phyloP scores from a whole-genome alignment of 208 protist species.

The Sergeia podlipaevii region DNA sequence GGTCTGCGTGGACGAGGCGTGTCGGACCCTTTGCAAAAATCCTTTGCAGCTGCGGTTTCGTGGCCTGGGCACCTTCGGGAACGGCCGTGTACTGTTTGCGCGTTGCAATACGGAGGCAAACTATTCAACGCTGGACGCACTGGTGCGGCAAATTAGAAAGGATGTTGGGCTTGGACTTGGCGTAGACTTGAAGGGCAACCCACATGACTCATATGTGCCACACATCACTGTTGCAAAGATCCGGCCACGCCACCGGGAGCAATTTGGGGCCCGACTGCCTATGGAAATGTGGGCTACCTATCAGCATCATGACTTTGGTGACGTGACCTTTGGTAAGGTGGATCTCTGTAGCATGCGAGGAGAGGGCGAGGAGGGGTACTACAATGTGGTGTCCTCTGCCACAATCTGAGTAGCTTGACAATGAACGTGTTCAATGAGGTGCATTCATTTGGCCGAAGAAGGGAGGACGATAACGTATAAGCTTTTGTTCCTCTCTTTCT shows the following conservation, averaged over 20 bases:
- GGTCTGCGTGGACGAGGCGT: constrained; percentile 41
- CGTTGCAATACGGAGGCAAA: constrained; percentile 54
- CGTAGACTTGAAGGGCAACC: constrained; percentile 85
- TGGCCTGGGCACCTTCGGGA: constrained; percentile 74
- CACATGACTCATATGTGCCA: constrained; percentile 86
- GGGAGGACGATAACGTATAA: not conserved
- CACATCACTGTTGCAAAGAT: constrained; percentile 88
- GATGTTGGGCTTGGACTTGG: constrained; percentile 44
- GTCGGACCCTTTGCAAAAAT: constrained; percentile 20
- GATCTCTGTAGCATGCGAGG: constrained; percentile 79
- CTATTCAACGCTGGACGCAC: constrained; percentile 50
- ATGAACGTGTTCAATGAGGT: not conserved
- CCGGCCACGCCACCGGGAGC: constrained; percentile 28
- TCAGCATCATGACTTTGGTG: constrained; percentile 85
- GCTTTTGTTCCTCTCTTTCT: not conserved
- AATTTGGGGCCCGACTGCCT: constrained; percentile 60
- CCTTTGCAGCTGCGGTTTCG: constrained; percentile 74
- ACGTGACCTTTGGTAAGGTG: constrained; percentile 63
- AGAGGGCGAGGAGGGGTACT: constrained; percentile 51
- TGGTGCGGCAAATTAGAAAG: constrained; percentile 48
- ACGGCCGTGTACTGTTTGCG: constrained; percentile 78
- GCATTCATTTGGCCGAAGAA: constrained; percentile 6
- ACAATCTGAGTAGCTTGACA: constrained; percentile 3
- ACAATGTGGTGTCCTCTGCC: constrained; percentile 39
- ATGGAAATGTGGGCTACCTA: constrained; percentile 50